Percentiles rank a stretch among this genome's conserved stretches.
These are phyloP conservation scores for Colletotrichum spinosum DNA, from an alignment of 2,329 filamentous ascomycete genomes.

Conservation along the genomic window DNA sequence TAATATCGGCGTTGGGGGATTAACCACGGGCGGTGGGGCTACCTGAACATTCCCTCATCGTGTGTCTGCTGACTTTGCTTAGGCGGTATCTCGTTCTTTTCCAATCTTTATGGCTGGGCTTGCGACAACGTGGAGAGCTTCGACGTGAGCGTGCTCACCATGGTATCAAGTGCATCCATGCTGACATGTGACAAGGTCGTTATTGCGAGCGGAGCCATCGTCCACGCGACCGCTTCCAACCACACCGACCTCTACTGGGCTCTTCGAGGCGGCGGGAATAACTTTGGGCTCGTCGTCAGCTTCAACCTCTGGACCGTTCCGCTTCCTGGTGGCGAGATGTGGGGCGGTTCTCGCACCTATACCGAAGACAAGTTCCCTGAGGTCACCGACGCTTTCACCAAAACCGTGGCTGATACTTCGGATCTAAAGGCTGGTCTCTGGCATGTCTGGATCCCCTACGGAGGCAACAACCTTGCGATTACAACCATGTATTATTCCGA, in stretches of 20 bases:
- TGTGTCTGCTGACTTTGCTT: too few relatives aligned
- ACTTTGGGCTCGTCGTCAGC: conserved; percentile 66
- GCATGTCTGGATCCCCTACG: conserved; percentile 42
- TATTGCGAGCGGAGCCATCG: conserved; percentile 55
- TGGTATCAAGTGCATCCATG: too few relatives aligned
- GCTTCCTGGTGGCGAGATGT: conserved; percentile 48
- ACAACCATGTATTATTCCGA: conserved; percentile 52
- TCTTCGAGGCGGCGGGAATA: conserved; percentile 65
- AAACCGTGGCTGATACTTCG: conserved; percentile 44
- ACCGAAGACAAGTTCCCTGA: conserved; percentile 44
- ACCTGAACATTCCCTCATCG: too few relatives aligned
- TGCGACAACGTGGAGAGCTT: conserved; percentile 53
- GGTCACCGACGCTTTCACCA: conserved; percentile 47
- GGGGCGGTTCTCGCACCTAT: conserved; percentile 50
- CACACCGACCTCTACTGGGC: conserved; percentile 69
- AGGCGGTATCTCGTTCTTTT: conserved; percentile 41
- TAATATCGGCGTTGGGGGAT: conserved; percentile 40
- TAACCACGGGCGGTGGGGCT: conserved; percentile 30
- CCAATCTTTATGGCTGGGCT: conserved; percentile 53
- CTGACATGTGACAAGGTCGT: conserved; percentile 48
- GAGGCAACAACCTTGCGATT: conserved; percentile 41
- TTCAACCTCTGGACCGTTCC: conserved; percentile 56
- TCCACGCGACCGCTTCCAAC: conserved; percentile 53
- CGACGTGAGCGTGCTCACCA: conserved; percentile 5
- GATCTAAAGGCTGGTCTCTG: conserved; percentile 50